phyloP scores from a whole-genome alignment of 2,329 filamentous ascomycete genomes.

The Exophiala phaeomuriformis region DNA sequence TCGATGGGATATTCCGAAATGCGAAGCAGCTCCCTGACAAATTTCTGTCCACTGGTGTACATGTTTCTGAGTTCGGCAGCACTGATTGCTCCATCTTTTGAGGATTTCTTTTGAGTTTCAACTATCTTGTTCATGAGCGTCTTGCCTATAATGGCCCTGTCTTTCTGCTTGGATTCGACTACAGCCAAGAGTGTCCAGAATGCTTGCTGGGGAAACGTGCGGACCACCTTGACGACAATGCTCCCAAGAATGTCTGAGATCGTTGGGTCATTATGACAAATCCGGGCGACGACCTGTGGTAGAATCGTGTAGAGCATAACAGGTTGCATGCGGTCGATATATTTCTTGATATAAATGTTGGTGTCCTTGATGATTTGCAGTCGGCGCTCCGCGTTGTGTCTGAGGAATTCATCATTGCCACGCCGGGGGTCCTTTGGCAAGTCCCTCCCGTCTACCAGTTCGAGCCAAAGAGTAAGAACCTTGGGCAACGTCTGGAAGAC shows the following conservation, averaged over 20 bases:
- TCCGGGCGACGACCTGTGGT: conserved; percentile 90
- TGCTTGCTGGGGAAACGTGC: conserved; percentile 80
- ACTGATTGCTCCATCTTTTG: conserved; percentile 32
- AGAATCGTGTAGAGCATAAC: conserved; percentile 55
- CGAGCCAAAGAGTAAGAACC: conserved; percentile 87
- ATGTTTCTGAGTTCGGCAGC: conserved; percentile 59
- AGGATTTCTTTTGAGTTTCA: conserved; percentile 40
- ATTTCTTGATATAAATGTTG: conserved; percentile 71
- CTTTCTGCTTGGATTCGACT: conserved; percentile 68
- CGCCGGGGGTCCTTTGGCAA: conserved; percentile 48
- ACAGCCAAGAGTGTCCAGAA: conserved; percentile 87
- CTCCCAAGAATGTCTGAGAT: conserved; percentile 70
- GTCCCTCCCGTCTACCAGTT: conserved; percentile 71
- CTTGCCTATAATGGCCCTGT: conserved; percentile 53
- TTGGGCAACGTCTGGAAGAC: conserved; percentile 91
- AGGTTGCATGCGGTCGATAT: conserved; percentile 51
- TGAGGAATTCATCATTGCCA: conserved; percentile 43
- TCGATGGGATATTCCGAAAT: conserved; percentile 75
- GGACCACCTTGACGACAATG: conserved; percentile 81
- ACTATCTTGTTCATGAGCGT: conserved; percentile 37
- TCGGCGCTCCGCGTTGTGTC: conserved; percentile 44
- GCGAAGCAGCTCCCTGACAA: conserved; percentile 72
- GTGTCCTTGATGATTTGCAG: conserved; percentile 61
- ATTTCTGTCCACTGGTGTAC: conserved; percentile 69
- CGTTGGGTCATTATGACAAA: conserved; percentile 71